Percentiles rank a stretch among this genome's conserved stretches.
Conservation (phyloP, 805 yeast genomes). For the Suhomyces pyralidae region DNA sequence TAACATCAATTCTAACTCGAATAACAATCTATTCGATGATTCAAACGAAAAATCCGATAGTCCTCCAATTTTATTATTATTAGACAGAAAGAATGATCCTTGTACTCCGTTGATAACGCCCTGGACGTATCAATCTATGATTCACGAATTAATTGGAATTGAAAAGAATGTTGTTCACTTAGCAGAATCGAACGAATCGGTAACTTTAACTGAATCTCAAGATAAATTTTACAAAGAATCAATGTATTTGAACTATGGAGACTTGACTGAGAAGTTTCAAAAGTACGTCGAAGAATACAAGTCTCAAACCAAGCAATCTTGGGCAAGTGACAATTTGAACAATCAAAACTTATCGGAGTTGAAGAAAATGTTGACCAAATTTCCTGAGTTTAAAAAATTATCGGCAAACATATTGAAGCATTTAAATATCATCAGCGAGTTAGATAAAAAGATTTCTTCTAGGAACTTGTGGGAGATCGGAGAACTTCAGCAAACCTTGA, state of each 20-base stretch:
- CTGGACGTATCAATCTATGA: slow-evolving; percentile 98
- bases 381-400: slow-evolving; percentile 88
- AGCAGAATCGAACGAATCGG: slow-evolving; percentile 45
- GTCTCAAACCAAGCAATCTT: slow-evolving; percentile 66
- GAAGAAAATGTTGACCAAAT: slow-evolving; percentile 85
- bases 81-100: slow-evolving; percentile 89
- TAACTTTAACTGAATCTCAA: slow-evolving; percentile 53
- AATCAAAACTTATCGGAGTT: slow-evolving; percentile 74
- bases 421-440: slow-evolving; percentile 83
- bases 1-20: slow-evolving; percentile 52
- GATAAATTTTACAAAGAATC: slow-evolving; percentile 78
- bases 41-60: slow-evolving; percentile 56
- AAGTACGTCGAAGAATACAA: slow-evolving; percentile 82
- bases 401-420: slow-evolving; percentile 90
- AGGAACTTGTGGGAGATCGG: slow-evolving; percentile 77
- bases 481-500: slow-evolving; percentile 84
- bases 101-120: slow-evolving; percentile 89
- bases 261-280: slow-evolving; percentile 83
- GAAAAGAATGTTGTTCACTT: slow-evolving; percentile 70
- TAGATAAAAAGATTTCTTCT: slow-evolving; percentile 67
- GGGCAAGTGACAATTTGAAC: slow-evolving; percentile 52
- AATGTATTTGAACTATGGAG: slow-evolving; percentile 91
- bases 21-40: slow-evolving; percentile 63
- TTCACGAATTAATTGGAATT: slow-evolving; percentile 86
- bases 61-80: slow-evolving; percentile 67